phyloP scores from a whole-genome alignment of 129 eudicot genomes.

The Deinandra increscens region DNA sequence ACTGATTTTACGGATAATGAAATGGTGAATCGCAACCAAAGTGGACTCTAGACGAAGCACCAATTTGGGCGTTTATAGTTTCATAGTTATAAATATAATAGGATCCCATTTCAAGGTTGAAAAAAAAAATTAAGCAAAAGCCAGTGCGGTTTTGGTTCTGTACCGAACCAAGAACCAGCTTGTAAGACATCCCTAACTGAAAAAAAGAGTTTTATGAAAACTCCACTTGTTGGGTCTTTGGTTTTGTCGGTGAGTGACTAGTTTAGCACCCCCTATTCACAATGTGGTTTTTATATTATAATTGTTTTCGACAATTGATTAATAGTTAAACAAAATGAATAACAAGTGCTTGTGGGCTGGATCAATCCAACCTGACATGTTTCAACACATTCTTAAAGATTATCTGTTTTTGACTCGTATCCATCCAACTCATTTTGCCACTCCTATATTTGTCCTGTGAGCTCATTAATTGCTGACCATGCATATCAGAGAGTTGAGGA shows the following conservation, averaged over 20 bases:
- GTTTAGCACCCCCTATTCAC: background rate
- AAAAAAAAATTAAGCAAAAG: background rate
- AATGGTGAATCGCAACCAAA: background rate
- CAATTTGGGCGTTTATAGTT: background rate
- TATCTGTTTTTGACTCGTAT: background rate
- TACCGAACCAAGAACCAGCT: background rate
- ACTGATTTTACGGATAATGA: background rate
- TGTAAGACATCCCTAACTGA: background rate
- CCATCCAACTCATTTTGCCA: too few species aligned
- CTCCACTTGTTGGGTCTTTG: background rate
- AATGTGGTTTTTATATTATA: background rate
- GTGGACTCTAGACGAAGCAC: background rate
- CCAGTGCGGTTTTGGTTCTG: background rate
- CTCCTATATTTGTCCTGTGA: background rate
- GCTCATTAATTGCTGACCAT: constrained; percentile 8
- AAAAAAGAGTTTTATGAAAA: background rate
- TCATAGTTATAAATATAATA: background rate
- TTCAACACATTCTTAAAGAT: background rate
- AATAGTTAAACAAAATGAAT: background rate
- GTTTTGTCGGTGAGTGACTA: background rate
- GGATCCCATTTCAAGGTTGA: background rate
- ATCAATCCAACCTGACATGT: background rate
- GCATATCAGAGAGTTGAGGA: constrained; percentile 66
- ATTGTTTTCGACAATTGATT: background rate
- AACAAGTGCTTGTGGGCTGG: background rate